A percentile compares a stretch with the other conserved stretches of the same genome.
Conservation (phyloP, 495 filamentous ascomycete genomes). For the Jackrogersella minutella region DNA sequence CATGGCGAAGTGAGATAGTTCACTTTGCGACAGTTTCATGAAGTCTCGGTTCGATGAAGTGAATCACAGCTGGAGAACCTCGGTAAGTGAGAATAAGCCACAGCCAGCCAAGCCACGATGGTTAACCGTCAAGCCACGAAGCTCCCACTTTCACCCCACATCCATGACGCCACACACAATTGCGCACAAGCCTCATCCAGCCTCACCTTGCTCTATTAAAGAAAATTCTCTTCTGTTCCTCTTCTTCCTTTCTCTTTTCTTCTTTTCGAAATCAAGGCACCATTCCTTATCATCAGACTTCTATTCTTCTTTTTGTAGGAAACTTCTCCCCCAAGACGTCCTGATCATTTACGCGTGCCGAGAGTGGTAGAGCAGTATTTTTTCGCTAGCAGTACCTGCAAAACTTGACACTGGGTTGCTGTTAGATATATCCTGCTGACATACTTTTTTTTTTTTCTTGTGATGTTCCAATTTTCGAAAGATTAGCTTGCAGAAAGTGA, state of each 20-base stretch:
- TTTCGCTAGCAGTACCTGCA: slow-evolving; percentile 63
- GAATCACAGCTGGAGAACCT: too few species aligned
- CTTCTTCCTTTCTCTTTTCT: not conserved
- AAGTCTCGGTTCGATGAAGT: slow-evolving; percentile 8
- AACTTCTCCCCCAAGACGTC: slow-evolving; percentile 52
- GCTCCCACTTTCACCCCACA: too few species aligned
- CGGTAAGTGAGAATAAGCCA: not conserved
- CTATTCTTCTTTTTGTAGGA: slow-evolving; percentile 4
- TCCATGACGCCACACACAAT: slow-evolving; percentile 1
- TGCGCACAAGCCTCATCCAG: not conserved
- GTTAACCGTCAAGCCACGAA: too few species aligned
- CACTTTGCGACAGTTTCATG: slow-evolving; percentile 11
- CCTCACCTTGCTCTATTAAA: not conserved
- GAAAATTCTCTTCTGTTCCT: not conserved
- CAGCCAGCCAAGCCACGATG: not conserved
- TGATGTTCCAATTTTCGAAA: too few species aligned
- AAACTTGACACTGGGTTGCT: slow-evolving; percentile 51
- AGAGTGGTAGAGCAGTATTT: slow-evolving; percentile 56
- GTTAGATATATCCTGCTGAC: slow-evolving; percentile 65
- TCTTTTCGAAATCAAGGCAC: slow-evolving; percentile 49
- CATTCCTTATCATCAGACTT: slow-evolving; percentile 63
- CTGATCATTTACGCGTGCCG: slow-evolving; percentile 62
- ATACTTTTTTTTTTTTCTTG: too few species aligned
- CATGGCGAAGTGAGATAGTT: slow-evolving; percentile 8
- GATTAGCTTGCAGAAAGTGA: too few species aligned